Evolutionary conservation across 2,329 filamentous ascomycete genomes (phyloP), one percentile per base, ranked within the genome.

Genomic region (Fusarium sp.): DNA sequence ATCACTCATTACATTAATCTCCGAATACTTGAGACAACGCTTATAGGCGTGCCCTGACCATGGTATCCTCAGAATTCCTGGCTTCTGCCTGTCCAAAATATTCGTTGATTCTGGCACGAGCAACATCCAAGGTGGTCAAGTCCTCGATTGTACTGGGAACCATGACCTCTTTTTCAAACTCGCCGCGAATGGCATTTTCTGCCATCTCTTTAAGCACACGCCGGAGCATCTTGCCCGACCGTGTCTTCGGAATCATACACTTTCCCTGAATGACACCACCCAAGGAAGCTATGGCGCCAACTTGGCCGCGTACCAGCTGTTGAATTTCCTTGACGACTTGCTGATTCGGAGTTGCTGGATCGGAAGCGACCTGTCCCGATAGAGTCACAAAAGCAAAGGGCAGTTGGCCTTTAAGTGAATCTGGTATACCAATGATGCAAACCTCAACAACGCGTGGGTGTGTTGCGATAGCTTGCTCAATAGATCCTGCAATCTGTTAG

Each of bases 101-200:
- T 80, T 92, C 89, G 75, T 83, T 86, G 4, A 97, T 87, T 78
- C 89, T 91, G 41, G 74, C 82, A 79, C 90, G 88, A 47, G 93
- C 94, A 58, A 93, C 88, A 21, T 91, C 89, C 10, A 98, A 89
- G 11, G 92, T 93, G 28, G 87, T 85, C 2, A 82, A 82, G 81
- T 98, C 94, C 80, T 97, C 94, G 48, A 98, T 91, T 5, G 94
- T 97, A 27, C 91, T 92, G 11, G 94, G 94, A 47, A 95, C 88
- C 66, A 85, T 85, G 3, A 97, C 91, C 49, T 87, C 83, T 77
- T 89, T 91, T 18, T 91, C 90, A 72, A 91, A 91, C 27, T 94
- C 88, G 2, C 88, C 92, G 63, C 90, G 86, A 7, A 90, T 89
- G 1, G 89, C 93, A 76, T 97, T 93, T 82, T 98, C 94, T 18